Conservation (phyloP, 108 stramenopile genomes). For the Aureococcus anophagefferens region DNA sequence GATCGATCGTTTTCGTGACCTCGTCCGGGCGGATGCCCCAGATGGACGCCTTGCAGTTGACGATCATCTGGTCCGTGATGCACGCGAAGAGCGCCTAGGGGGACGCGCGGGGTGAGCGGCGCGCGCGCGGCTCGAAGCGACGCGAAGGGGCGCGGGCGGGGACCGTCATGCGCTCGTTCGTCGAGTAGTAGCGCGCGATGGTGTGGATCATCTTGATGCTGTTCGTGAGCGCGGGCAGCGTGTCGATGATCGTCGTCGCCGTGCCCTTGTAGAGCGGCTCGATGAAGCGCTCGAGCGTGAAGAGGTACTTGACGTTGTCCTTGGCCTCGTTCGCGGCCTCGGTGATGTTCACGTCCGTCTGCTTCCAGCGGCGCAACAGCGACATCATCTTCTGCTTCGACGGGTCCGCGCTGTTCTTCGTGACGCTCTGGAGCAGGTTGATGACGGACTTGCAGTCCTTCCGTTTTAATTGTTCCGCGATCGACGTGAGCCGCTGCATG, state of each 20-base stretch:
- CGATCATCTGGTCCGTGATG: constrained; percentile 81
- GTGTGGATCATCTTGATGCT: constrained; percentile 87
- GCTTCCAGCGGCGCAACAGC: constrained; percentile 65
- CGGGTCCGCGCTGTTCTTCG: constrained; percentile 48
- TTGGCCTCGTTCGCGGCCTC: constrained; percentile 85
- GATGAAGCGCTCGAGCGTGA: constrained; percentile 72
- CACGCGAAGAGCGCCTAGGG: constrained; percentile 65
- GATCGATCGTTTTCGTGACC: not conserved
- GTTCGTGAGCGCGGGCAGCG: constrained; percentile 76
- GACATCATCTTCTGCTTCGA: constrained; percentile 44
- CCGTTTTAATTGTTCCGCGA: constrained; percentile 69
- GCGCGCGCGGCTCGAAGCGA: no score
- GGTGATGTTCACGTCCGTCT: constrained; percentile 71
- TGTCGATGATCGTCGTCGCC: constrained; percentile 68
- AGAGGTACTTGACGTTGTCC: constrained; percentile 82
- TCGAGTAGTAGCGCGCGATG: constrained; percentile 69
- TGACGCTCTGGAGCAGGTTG: constrained; percentile 49
- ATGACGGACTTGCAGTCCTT: constrained; percentile 66
- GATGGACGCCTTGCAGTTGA: constrained; percentile 61
- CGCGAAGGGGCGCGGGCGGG: no score
- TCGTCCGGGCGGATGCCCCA: constrained; percentile 9
- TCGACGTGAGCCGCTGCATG: constrained; percentile 71
- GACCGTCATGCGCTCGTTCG: constrained; percentile 52
- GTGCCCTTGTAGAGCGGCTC: constrained; percentile 75
- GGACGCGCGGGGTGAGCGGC: no score